Percentiles rank a stretch among this genome's conserved stretches.
These are phyloP conservation scores for Chimonanthus praecox DNA, from an alignment of 164 flowering plant genomes.

Conservation along the genomic window DNA sequence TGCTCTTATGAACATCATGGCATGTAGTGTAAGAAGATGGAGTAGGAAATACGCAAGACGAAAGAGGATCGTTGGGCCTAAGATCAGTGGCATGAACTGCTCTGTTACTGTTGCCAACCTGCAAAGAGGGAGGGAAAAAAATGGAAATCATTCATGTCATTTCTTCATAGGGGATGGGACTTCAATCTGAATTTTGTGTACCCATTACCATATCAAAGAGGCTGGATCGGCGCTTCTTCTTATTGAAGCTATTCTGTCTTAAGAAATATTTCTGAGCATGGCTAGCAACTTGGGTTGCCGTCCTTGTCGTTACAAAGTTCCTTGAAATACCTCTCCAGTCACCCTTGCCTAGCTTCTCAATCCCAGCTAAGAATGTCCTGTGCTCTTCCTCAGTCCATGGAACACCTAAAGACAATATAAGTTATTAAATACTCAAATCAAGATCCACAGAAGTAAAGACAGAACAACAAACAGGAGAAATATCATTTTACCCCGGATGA, in stretches of 20 bases:
- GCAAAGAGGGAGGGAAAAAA: background rate
- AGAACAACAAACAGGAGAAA: background rate
- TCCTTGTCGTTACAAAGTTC: slow-evolving; percentile 62
- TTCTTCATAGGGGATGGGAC: background rate
- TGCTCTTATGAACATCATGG: slow-evolving; percentile 6
- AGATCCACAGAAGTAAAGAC: background rate
- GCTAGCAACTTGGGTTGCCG: slow-evolving; percentile 91
- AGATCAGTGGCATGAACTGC: slow-evolving; percentile 4
- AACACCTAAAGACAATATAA: slow-evolving; percentile 37
- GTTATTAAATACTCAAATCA: background rate
- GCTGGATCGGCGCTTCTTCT: slow-evolving; percentile 77
- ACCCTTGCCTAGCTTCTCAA: slow-evolving; percentile 78
- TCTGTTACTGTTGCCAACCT: slow-evolving; percentile 24
- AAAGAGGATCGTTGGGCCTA: slow-evolving; percentile 9
- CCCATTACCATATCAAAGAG: slow-evolving; percentile 69
- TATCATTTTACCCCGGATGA: background rate
- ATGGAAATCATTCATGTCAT: background rate
- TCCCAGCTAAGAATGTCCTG: slow-evolving; percentile 54
- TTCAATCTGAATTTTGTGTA: background rate
- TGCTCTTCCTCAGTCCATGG: slow-evolving; percentile 94
- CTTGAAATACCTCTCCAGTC: slow-evolving; percentile 93
- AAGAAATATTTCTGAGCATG: slow-evolving; percentile 92
- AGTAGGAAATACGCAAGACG: slow-evolving; percentile 5
- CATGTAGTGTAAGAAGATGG: slow-evolving; percentile 5
- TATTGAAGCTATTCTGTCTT: slow-evolving; percentile 39